Conservation (phyloP, 2,329 filamentous ascomycete genomes). For the Aspergillus phoenicis region DNA sequence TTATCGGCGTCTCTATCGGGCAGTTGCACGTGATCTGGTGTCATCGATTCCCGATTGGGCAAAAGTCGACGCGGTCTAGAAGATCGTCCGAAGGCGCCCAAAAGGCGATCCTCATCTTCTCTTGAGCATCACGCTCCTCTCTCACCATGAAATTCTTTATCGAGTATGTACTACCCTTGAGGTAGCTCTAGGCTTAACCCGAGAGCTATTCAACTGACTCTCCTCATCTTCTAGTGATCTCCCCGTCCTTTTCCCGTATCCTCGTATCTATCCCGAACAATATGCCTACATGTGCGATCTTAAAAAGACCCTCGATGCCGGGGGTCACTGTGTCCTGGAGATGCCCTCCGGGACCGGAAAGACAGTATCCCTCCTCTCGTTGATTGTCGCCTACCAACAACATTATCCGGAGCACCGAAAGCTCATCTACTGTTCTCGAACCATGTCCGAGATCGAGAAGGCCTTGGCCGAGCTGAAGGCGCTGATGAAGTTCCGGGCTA, state of each 20-base stretch:
- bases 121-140: constrained; percentile 24
- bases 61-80: constrained; percentile 29
- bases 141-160: constrained; percentile 76
- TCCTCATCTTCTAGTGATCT: constrained; percentile 55
- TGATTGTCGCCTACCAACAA: constrained; percentile 96
- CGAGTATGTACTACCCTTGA: constrained; percentile 54
- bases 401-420: constrained; percentile 91
- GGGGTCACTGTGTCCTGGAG: constrained; percentile 93
- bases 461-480: constrained; percentile 87
- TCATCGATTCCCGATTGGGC: constrained; percentile 36
- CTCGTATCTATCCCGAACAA: constrained; percentile 72
- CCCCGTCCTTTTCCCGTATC: constrained; percentile 73
- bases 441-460: constrained; percentile 99
- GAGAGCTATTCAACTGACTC: constrained; percentile 12
- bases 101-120: neutral
- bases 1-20: constrained; percentile 34
- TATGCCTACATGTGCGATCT: constrained; percentile 84
- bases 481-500: constrained; percentile 89
- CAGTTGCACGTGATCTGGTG: constrained; percentile 36
- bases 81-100: neutral
- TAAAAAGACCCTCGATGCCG: constrained; percentile 86
- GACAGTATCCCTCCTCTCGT: constrained; percentile 88
- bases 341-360: constrained; percentile 99
- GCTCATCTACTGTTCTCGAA: constrained; percentile 98
- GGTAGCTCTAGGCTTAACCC: neutral